phyloP scores from a whole-genome alignment of 257 asterid species.

The Solanum paucissectum region DNA sequence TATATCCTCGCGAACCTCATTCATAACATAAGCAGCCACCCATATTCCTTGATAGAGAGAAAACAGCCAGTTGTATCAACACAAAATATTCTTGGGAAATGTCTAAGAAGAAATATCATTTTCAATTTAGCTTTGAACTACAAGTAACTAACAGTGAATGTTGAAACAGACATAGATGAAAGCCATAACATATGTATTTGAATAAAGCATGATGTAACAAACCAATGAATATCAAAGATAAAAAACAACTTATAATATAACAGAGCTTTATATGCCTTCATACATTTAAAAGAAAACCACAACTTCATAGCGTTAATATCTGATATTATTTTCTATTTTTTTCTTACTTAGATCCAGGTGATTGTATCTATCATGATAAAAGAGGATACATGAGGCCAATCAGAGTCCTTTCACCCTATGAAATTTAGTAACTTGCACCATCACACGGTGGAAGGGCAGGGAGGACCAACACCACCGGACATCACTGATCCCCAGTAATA shows the following conservation, averaged over 20 bases:
- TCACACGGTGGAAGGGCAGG: neutral
- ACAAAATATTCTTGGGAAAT: neutral
- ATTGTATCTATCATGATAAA: neutral
- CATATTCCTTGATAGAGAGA: constrained; percentile 39
- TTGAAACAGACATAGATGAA: neutral
- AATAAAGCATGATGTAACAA: neutral
- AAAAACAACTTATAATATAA: neutral
- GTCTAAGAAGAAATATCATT: neutral
- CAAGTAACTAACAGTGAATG: neutral
- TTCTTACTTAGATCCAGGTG: neutral
- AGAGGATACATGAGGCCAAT: neutral
- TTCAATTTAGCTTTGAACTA: neutral
- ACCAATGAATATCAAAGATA: neutral
- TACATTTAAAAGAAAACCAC: neutral
- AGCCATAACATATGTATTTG: neutral
- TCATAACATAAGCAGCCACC: constrained; percentile 56
- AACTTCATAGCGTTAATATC: neutral
- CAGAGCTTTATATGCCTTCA: neutral
- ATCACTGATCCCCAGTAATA: neutral
- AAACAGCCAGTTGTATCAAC: neutral
- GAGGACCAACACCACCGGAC: neutral
- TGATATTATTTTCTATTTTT: neutral
- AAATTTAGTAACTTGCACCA: neutral
- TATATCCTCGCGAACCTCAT: constrained; percentile 53
- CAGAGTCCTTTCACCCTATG: neutral